A percentile compares a stretch with the other conserved stretches of the same genome.
These are phyloP conservation scores for Ophiosphaerella herpotricha DNA, from an alignment of 2,329 filamentous ascomycete genomes.

Conservation along the genomic window DNA sequence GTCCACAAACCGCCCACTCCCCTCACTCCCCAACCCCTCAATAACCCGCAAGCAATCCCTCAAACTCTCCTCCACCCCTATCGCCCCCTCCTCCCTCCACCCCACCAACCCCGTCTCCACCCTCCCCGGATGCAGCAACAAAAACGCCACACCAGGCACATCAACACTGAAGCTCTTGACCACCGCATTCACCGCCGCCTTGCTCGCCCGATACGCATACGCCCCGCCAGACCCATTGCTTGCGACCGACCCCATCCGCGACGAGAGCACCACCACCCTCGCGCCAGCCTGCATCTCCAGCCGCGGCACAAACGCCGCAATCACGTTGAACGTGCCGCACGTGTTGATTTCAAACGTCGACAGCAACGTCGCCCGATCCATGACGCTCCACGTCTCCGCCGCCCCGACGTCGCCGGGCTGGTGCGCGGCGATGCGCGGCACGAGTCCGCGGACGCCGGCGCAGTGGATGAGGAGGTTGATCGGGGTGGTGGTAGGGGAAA, in stretches of 20 bases:
- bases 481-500: constrained; percentile 6
- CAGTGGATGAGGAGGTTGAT: constrained; percentile 51
- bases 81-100: constrained; percentile 53
- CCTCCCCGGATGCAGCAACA: constrained; percentile 52
- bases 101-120: constrained; percentile 52
- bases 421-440: constrained; percentile 26
- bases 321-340: constrained; percentile 48
- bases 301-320: constrained; percentile 46
- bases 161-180: constrained; percentile 52
- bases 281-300: constrained; percentile 21
- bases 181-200: constrained; percentile 54
- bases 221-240: constrained; percentile 48
- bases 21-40: constrained; percentile 29
- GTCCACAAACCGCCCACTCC: constrained; percentile 51
- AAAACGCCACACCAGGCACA: constrained; percentile 49
- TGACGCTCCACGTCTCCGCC: constrained; percentile 48
- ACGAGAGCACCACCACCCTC: constrained; percentile 51
- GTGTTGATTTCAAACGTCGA: constrained; percentile 50
- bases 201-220: constrained; percentile 55
- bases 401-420: constrained; percentile 41
- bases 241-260: constrained; percentile 51
- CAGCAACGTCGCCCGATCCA: constrained; percentile 47
- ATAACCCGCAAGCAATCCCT: constrained; percentile 46
- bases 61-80: constrained; percentile 49
- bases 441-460: constrained; percentile 53